Conservation (phyloP, 2,329 filamentous ascomycete species). For the Cladosporium velox region DNA sequence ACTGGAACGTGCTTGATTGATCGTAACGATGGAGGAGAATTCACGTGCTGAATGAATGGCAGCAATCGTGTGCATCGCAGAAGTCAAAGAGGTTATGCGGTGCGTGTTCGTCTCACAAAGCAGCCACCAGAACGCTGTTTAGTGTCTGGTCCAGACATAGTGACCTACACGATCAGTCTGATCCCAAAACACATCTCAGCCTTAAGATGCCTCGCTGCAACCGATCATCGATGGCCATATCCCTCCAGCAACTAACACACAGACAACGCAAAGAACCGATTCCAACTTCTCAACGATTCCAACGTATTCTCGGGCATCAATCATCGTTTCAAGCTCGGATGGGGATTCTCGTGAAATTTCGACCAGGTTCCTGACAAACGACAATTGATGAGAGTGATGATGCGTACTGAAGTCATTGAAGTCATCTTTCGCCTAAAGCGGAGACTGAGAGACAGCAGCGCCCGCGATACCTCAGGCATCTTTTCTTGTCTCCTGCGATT, state of each 20-base stretch:
- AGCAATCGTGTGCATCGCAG: neutral
- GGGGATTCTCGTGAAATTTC: constrained; percentile 13
- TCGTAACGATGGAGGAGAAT: neutral
- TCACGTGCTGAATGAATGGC: too few species aligned
- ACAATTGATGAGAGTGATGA: constrained; percentile 11
- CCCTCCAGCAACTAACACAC: neutral
- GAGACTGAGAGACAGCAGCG: too few species aligned
- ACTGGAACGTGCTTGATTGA: constrained; percentile 3
- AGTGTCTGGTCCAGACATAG: too few species aligned
- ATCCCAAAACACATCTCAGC: neutral
- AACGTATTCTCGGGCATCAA: constrained; percentile 13
- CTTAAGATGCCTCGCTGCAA: neutral
- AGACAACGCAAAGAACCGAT: too few species aligned
- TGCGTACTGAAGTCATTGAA: constrained; percentile 20
- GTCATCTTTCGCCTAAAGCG: constrained; percentile 3
- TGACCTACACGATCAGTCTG: too few species aligned
- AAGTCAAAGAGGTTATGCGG: neutral
- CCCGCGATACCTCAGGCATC: too few species aligned
- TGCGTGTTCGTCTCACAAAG: too few species aligned
- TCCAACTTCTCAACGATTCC: constrained; percentile 18
- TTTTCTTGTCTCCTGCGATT: too few species aligned
- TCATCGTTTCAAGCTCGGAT: neutral
- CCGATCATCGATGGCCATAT: constrained; percentile 12
- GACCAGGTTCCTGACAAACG: constrained; percentile 1
- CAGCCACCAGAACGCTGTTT: too few species aligned